These are phyloP conservation scores for Musa itinerans DNA, from an alignment of 176 grass and related monocot species.

Conservation along the genomic window DNA sequence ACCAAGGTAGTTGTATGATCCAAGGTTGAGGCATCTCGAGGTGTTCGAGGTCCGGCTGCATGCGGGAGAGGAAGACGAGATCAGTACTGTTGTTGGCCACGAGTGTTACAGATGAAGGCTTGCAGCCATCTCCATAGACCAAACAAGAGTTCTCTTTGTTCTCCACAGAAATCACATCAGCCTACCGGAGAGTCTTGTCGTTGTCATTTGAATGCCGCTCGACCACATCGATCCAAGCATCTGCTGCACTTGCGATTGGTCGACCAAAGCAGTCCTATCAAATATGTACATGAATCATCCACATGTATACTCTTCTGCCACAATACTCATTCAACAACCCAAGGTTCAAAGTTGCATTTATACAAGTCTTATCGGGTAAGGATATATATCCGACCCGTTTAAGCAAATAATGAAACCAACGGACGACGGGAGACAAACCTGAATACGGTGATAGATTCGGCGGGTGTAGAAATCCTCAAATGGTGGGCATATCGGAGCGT, in stretches of 20 bases:
- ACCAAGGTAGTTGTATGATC: slow-evolving; percentile 7
- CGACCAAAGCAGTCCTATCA: slow-evolving; percentile 1
- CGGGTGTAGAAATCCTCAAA: slow-evolving; percentile 11
- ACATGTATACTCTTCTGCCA: not conserved
- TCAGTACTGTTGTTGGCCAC: not conserved
- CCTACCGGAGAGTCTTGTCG: slow-evolving; percentile 4
- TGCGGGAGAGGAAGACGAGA: not conserved
- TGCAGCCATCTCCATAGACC: not conserved
- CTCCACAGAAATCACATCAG: not conserved
- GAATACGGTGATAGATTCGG: slow-evolving; percentile 4
- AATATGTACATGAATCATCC: not conserved
- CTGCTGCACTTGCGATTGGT: not conserved
- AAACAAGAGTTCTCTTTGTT: not conserved
- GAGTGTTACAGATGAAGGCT: not conserved
- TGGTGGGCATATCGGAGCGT: not conserved
- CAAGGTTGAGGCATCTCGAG: slow-evolving; percentile 6
- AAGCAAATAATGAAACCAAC: not conserved
- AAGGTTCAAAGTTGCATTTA: no score
- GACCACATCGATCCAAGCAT: slow-evolving; percentile 1
- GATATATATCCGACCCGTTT: not conserved
- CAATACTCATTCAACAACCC: no score
- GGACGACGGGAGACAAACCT: not conserved
- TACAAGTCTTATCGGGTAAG: not conserved
- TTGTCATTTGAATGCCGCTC: not conserved
- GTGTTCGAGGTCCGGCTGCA: not conserved